Conservation (phyloP, 202 grass and related monocot genomes). For the Setaria italica region DNA sequence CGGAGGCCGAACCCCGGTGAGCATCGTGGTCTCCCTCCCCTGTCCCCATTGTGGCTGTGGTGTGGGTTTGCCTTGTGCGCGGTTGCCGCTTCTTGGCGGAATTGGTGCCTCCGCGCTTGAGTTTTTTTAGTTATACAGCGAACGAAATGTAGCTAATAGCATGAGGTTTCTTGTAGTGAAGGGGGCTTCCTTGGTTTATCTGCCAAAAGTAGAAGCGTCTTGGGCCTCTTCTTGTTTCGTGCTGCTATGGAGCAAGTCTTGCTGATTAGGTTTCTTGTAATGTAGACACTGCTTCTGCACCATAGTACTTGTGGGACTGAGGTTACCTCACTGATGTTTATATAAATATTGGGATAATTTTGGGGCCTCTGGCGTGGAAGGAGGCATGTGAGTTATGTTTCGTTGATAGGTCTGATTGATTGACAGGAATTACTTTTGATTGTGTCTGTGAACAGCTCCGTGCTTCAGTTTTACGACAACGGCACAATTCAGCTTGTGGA, state of each 20-base stretch:
- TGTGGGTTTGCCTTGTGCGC: background rate
- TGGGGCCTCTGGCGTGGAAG: background rate
- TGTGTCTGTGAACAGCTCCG: constrained; percentile 48
- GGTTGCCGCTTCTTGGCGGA: background rate
- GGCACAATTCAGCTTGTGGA: constrained; percentile 77
- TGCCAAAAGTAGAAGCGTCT: background rate
- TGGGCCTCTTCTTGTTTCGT: background rate
- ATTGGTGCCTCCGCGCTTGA: background rate
- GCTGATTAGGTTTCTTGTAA: constrained; percentile 21
- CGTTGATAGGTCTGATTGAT: constrained; percentile 15
- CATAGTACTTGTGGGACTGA: background rate
- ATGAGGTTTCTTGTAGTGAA: constrained; percentile 19
- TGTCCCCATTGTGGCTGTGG: background rate
- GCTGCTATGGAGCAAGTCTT: constrained; percentile 17
- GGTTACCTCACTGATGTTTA: constrained; percentile 9
- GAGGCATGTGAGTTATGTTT: background rate
- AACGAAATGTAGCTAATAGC: constrained; percentile 23
- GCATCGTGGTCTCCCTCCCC: background rate
- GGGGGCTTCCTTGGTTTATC: constrained; percentile 25
- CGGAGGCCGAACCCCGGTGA: constrained; percentile 36
- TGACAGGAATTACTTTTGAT: constrained; percentile 15
- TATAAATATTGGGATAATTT: background rate
- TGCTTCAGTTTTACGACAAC: constrained; percentile 63
- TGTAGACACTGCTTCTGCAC: constrained; percentile 9
- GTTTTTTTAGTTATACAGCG: too few relatives aligned